Evolutionary conservation across 2,329 filamentous ascomycete genomes (phyloP).

Genomic region (Aspergillus pseudotamarii): DNA sequence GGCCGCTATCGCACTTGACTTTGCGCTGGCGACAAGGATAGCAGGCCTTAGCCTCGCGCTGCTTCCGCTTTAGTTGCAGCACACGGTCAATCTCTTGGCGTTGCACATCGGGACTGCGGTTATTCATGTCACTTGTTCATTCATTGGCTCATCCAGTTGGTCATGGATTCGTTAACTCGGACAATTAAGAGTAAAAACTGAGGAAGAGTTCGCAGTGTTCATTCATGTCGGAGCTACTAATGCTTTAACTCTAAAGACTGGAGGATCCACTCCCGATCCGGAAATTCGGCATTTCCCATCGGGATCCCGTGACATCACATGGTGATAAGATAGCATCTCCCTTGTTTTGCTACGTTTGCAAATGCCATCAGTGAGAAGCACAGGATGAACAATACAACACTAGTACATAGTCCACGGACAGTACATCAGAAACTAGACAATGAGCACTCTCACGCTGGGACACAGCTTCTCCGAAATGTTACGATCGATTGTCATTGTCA

Average conservation of each 20-base stretch:
- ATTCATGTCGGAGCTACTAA: neutral
- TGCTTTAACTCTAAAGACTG: neutral
- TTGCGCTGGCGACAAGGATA: constrained; percentile 41
- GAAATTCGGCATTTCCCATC: neutral
- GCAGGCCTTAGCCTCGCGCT: constrained; percentile 34
- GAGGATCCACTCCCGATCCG: neutral
- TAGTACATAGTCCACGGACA: too few species aligned
- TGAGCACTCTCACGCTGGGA: neutral
- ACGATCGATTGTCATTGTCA: neutral
- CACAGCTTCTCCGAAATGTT: neutral
- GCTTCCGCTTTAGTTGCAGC: constrained; percentile 29
- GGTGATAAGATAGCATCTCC: neutral
- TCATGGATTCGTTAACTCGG: neutral
- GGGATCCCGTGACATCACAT: neutral
- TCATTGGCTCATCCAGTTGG: neutral
- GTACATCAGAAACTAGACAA: neutral
- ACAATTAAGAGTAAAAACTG: neutral
- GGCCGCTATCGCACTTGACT: constrained; percentile 36
- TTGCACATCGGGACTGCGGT: constrained; percentile 13
- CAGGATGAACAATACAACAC: too few species aligned
- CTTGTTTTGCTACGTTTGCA: neutral
- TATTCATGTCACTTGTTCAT: neutral
- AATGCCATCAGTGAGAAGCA: neutral
- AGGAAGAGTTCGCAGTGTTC: neutral
- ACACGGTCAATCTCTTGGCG: constrained; percentile 34